phyloP scores from a whole-genome alignment of 148 eudicot genomes.

The Rhododendron griersonianum region DNA sequence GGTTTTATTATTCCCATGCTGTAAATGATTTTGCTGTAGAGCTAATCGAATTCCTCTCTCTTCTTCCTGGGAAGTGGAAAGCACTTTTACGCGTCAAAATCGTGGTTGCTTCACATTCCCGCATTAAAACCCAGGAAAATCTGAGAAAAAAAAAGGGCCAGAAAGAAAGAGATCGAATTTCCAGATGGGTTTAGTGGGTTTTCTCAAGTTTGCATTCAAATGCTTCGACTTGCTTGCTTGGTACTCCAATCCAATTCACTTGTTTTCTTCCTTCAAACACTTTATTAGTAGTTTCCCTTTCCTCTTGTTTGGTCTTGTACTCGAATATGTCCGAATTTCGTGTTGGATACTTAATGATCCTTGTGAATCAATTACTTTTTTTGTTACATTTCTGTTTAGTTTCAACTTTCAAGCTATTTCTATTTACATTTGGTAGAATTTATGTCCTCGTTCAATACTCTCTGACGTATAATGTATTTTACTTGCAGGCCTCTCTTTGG shows the following conservation, averaged over 20 bases:
- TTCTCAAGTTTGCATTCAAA: not conserved
- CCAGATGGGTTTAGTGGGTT: not conserved
- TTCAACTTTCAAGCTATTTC: not conserved
- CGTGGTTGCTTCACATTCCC: not conserved
- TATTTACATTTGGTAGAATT: not conserved
- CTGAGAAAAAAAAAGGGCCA: not conserved
- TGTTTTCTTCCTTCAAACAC: not conserved
- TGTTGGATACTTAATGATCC: not conserved
- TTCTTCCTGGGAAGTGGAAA: too few relatives aligned
- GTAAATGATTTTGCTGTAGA: too few relatives aligned
- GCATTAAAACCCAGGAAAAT: not conserved
- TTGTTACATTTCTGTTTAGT: not conserved
- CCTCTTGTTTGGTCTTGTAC: not conserved
- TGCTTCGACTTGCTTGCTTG: not conserved
- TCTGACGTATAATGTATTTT: not conserved
- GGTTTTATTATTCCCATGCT: too few relatives aligned
- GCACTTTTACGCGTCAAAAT: not conserved
- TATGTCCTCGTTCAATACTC: not conserved
- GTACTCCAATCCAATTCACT: not conserved
- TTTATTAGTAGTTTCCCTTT: not conserved
- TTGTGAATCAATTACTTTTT: not conserved
- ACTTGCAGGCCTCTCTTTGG: constrained; percentile 26
- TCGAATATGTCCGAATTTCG: not conserved
- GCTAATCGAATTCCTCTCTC: too few relatives aligned
- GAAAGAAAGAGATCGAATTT: not conserved